phyloP scores from a whole-genome alignment of 768 basidiomycete genomes.

The Termitomyces eurrhizus region DNA sequence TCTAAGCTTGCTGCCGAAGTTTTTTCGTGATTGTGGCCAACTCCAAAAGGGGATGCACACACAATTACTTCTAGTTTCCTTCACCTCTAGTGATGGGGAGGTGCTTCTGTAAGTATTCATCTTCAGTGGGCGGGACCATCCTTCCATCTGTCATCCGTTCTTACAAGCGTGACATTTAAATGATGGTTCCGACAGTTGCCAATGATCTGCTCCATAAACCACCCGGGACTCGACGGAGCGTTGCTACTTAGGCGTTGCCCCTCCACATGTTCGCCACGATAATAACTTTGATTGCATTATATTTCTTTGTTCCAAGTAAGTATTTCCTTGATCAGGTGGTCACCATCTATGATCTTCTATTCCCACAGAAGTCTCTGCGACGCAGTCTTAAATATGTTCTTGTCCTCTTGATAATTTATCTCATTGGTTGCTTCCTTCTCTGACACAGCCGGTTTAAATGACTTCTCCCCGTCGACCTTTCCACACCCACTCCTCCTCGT shows the following conservation, averaged over 20 bases:
- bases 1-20: too few relatives aligned
- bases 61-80: not conserved
- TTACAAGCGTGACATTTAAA: not conserved
- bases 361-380: not conserved
- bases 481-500: slow-evolving; percentile 6
- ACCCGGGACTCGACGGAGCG: not conserved
- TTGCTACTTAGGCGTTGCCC: not conserved
- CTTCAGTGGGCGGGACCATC: not conserved
- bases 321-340: not conserved
- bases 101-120: not conserved
- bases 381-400: not conserved
- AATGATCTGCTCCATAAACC: not conserved
- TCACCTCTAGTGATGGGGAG: not conserved
- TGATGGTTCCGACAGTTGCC: not conserved
- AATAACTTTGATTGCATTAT: not conserved
- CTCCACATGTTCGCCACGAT: not conserved
- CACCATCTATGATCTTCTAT: not conserved
- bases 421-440: not conserved
- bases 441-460: not conserved
- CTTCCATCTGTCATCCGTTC: not conserved
- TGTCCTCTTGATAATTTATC: not conserved
- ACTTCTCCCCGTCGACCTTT: not conserved
- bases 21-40: too few relatives aligned
- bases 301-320: not conserved
- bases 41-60: too few relatives aligned